Evolutionary conservation across 306 rosid genomes (phyloP).

Genomic region (Fragaria nilgerrensis): DNA sequence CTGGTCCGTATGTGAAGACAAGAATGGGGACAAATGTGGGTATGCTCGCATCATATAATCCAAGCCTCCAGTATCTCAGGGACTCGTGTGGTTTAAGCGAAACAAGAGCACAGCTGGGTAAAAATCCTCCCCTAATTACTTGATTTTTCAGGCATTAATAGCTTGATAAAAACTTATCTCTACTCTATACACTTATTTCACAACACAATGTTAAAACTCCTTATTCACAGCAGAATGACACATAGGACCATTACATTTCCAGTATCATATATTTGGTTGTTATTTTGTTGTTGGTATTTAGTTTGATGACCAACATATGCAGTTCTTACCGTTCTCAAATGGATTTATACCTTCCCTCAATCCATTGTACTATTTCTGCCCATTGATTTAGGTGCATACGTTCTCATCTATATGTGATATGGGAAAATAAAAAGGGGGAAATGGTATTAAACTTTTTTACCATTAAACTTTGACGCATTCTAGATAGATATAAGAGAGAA

Average conservation of each 20-base stretch:
- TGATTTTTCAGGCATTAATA: background rate
- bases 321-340: background rate
- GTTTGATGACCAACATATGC: background rate
- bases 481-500: background rate
- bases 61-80: background rate
- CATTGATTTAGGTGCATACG: background rate
- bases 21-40: background rate
- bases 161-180: background rate
- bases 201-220: background rate
- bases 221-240: background rate
- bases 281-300: background rate
- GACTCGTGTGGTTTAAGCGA: constrained; percentile 3
- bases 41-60: constrained; percentile 14
- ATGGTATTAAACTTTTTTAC: too few relatives aligned
- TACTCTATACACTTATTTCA: background rate
- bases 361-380: too few relatives aligned
- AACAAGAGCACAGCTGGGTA: constrained; percentile 17
- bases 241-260: background rate
- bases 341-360: background rate
- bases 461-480: background rate
- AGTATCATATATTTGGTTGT: background rate
- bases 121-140: background rate
- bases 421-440: too few relatives aligned
- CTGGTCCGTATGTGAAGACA: background rate
- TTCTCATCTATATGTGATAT: background rate